A percentile compares a stretch with the other conserved stretches of the same genome.
phyloP scores from a whole-genome alignment of 805 yeast genomes.

The Yamadazyma endophytica region DNA sequence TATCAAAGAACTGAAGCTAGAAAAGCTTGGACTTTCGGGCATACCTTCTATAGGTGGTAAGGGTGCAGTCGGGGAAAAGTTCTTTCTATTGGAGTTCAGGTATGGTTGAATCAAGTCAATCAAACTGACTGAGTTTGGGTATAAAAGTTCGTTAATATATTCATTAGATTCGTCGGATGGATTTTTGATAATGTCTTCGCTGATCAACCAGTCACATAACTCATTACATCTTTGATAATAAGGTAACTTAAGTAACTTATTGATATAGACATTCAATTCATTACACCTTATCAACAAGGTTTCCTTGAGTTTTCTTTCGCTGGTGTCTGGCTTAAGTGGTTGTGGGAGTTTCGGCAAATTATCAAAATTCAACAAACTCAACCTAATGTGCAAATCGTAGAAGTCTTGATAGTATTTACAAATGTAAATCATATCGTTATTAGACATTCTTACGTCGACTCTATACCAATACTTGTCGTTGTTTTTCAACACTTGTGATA shows the following conservation, averaged over 20 bases:
- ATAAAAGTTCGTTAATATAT: conserved; percentile 16
- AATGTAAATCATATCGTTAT: conserved; percentile 17
- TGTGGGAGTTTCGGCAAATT: conserved; percentile 28
- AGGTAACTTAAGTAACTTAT: conserved; percentile 15
- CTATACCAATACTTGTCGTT: conserved; percentile 29
- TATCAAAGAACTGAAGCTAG: conserved; percentile 15
- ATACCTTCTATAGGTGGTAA: conserved; percentile 14
- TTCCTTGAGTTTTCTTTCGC: conserved; percentile 11
- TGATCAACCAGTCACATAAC: conserved; percentile 14
- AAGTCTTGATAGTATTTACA: conserved; percentile 35
- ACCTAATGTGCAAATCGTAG: conserved; percentile 24
- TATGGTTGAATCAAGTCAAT: conserved; percentile 8
- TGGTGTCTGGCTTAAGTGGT: conserved; percentile 16
- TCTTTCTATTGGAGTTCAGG: conserved; percentile 6
- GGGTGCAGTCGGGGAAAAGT: conserved; percentile 21
- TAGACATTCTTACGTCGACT: conserved; percentile 19
- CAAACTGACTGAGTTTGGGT: conserved; percentile 18
- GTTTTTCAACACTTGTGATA: conserved; percentile 25
- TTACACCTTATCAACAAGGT: conserved; percentile 17
- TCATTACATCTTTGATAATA: conserved; percentile 22
- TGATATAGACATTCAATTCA: conserved; percentile 23
- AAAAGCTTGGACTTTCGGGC: conserved; percentile 14
- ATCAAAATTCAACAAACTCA: conserved; percentile 9
- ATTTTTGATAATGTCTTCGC: conserved; percentile 2
- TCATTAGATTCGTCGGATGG: conserved; percentile 13